phyloP scores from a whole-genome alignment of 1,284 basidiomycete species.

The Leccinum variabile region DNA sequence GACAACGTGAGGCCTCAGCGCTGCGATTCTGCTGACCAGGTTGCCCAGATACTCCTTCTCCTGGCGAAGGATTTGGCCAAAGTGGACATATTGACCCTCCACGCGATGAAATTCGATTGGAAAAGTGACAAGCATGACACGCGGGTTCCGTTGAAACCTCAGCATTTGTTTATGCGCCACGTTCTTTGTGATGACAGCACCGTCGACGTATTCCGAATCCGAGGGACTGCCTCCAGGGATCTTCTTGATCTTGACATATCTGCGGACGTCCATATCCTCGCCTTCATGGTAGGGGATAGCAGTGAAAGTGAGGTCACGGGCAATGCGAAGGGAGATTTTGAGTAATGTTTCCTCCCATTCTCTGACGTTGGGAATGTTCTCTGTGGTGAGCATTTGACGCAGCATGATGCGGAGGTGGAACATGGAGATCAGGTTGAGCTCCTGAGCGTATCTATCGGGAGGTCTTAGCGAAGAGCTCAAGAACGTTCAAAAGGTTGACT shows the following conservation, averaged over 20 bases:
- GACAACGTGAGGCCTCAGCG: conserved; percentile 89
- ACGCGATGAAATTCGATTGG: conserved; percentile 94
- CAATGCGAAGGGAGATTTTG: conserved; percentile 76
- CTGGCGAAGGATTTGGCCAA: conserved; percentile 90
- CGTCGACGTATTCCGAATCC: conserved; percentile 97
- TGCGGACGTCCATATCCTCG: conserved; percentile 92
- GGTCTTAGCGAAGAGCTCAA: conserved; percentile 6
- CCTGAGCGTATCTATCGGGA: conserved; percentile 64
- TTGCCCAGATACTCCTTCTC: conserved; percentile 95
- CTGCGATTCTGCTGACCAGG: conserved; percentile 86
- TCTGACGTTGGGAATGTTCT: conserved; percentile 71
- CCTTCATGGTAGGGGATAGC: conserved; percentile 70
- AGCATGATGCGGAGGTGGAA: conserved; percentile 87
- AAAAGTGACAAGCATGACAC: conserved; percentile 92
- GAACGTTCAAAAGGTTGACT: conserved; percentile 32
- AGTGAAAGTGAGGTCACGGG: conserved; percentile 75
- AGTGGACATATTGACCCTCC: conserved; percentile 92
- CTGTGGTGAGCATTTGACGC: conserved; percentile 80
- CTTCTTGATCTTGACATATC: conserved; percentile 98
- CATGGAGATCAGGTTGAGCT: conserved; percentile 83
- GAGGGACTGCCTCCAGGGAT: conserved; percentile 90
- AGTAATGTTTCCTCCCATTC: conserved; percentile 88
- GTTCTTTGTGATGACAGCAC: conserved; percentile 97
- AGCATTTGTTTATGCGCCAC: conserved; percentile 93
- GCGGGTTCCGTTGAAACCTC: conserved; percentile 70